These are phyloP conservation scores for Phanerochaete sordida DNA, from an alignment of 768 basidiomycete genomes.

Conservation along the genomic window DNA sequence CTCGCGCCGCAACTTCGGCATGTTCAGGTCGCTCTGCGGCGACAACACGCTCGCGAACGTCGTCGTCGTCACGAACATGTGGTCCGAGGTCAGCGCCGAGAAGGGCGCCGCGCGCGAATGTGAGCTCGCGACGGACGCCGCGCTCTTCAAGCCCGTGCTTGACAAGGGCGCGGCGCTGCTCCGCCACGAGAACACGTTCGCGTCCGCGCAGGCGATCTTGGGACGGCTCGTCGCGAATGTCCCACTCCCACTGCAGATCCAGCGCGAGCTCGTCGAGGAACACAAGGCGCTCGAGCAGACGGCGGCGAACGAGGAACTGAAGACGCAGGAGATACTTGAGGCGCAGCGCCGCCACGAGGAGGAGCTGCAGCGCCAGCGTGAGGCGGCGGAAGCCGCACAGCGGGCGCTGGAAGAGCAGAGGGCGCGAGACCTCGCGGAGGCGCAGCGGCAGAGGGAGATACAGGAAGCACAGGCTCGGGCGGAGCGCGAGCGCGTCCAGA, in stretches of 20 bases:
- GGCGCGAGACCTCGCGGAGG: not conserved
- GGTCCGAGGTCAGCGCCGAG: constrained; percentile 18
- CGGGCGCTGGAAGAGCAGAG: constrained; percentile 7
- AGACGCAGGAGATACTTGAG: constrained; percentile 10
- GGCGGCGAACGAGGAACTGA: constrained; percentile 11
- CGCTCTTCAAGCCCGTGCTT: constrained; percentile 19
- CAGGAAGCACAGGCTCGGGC: not conserved
- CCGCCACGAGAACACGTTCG: constrained; percentile 13
- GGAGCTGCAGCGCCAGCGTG: not conserved
- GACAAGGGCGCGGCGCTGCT: constrained; percentile 16
- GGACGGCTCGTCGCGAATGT: constrained; percentile 7
- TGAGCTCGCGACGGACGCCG: constrained; percentile 12
- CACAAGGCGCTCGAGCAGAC: constrained; percentile 14
- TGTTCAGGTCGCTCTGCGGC: constrained; percentile 27
- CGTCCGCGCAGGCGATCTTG: constrained; percentile 15
- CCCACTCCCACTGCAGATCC: constrained; percentile 17
- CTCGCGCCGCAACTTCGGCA: constrained; percentile 17
- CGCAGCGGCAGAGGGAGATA: not conserved
- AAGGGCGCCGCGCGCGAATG: constrained; percentile 15
- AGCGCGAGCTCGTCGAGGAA: constrained; percentile 19
- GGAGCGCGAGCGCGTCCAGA: not conserved
- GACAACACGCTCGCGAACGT: constrained; percentile 21
- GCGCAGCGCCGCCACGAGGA: constrained; percentile 7
- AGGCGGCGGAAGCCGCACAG: constrained; percentile 3
- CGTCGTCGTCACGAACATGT: constrained; percentile 30